Base-by-base conservation (phyloP, 1,284 basidiomycete genomes). In the Pseudozyma flocculosa region DNA sequence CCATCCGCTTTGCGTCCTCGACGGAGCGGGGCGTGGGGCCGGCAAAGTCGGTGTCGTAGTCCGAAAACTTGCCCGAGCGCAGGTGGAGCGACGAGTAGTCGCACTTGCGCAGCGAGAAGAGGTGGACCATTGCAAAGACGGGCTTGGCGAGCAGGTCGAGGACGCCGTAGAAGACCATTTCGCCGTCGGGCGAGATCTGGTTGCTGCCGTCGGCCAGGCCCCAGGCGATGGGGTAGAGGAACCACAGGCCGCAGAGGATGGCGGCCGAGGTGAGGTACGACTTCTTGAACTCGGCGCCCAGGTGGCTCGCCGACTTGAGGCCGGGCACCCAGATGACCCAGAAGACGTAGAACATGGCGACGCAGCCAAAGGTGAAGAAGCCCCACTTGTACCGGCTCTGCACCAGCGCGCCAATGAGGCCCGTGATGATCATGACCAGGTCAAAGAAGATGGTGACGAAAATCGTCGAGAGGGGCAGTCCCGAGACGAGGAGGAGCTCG, bases 81-180 rank as follows among this genome's bases (percentile, higher is more conserved):
- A 68, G 61, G 48, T 61, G 55, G 36, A 75, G 63, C 43, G 48
- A 45, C 18, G 56, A 60, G 56, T 70, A 72, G 56, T 68, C 58
- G 46, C 70, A 56, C n/a, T 45, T 45, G 29, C 71, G 54, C 17
- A 75, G 54, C 32, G 61, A 47, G 21, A 40, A 65, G 22, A 73
- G 59, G 55, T 76, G 75, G 58, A 70, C 60, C 24, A 76, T 49
- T 5, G 70, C 56, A 34, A 75, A 76, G 37, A 66, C 61, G 30
- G 71, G 76, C 54, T 82, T 85, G 54, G 83, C 80, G 60, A 86
- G 51, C 15, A 86, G 48, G 66, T 86, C 85, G 50, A 87, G 80
- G 11, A 76, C 48, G 32, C 84, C 85, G 75, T 85, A 86, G 78
- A 84, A 85, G 53, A 83, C 64, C 78, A 81, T 79, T 62, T 82